Evolutionary conservation across 176 grass and related monocot species (phyloP), one percentile per base, ranked within the genome.

Genomic region (Carex kokanica): DNA sequence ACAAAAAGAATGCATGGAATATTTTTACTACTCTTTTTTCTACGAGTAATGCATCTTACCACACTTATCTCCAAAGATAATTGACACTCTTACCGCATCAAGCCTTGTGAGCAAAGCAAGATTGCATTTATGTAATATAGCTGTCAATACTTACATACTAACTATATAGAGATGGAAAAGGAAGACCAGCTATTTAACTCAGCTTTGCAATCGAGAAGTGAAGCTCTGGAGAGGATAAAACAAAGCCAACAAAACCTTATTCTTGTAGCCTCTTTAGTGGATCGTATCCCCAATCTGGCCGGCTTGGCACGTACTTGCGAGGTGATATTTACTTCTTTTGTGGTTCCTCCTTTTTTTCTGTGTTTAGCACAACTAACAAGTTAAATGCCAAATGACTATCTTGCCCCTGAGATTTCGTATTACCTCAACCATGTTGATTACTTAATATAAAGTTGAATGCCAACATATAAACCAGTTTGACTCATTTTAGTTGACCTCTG

Each of bases 251-350:
- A 97, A 78, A 87, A 97, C 17, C 38, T 97, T 70, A 88, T 97
- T 17, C 83, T 97, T 52, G 81, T 97, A 54, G 92, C 95, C 9
- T 97, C 95, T 17, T 80, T 97, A 68, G 71, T 97, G 56, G 95
- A 97, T 68, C 88, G 95, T 51, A 88, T 97, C 83, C 95, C 95
- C 58, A 97, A 97, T 88, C 90, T 94, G 57, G 95, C 95, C 6
- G 95, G 95, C 31, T 88, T 97, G 83, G 93, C 90, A 21, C 83
- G 95, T 57, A 98, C 95, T 16, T 98, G 92, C 6, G 95, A 98
- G 88, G 93, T 89, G 74, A 85, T 54, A 65, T 64, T 25, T 38
- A 80, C 27, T 60, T 15, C n/a, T 81, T 8, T 40, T 43, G 41
- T 49, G 18, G 25, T 45, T 80, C 51, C 55, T n/a, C 40, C 40